Evolutionary conservation across 441 rosid species (phyloP), one percentile per base, ranked within the genome.

Genomic region (Pelargonium cotyledonis): DNA sequence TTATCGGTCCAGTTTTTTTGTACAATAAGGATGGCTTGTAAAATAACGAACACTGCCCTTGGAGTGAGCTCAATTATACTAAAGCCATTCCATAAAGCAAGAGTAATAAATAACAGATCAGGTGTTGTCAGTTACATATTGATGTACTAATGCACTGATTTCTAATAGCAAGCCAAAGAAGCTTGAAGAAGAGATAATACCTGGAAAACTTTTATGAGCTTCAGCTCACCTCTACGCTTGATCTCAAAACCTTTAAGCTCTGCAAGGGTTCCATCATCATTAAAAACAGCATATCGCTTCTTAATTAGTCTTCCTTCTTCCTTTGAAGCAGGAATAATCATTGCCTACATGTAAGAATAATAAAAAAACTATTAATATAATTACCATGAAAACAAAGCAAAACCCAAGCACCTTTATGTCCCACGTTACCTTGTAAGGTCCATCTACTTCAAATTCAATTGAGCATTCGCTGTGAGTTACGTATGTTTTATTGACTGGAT

Each of bases 241-340:
- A 95, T 90, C 87, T 95, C 99, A 88, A 95, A 95, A 76, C 99
- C 99, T 85, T 95, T 95, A 60, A 95, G 97, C 85, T 92, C 99
- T 6, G 99, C 99, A 79, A 95, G 89, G 73, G 98, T 89, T 75
- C 99, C 98, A 61, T 95, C 99, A 83, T 92, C 89, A 79, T 95
- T 95, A 79, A 95, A 95, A 79, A 95, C 99, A 78, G 98, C 99
- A 85, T 95, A 95, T 49, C 99, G 84, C 88, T 95, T 92, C 85
- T 92, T 95, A 80, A 95, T 89, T 75, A 95, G 81, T 77, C 92
- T 87, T 65, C 98, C 97, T 79, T 95, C 97, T 81, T 95, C 99
- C 81, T 95, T 95, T 10, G 99, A 95, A 75, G 99, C 98, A 81
- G 98, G 99, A 75, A 95, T 81, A 82, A 95, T 95, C 99, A 95